phyloP scores from a whole-genome alignment of 148 eudicot species.

The Amaranthus palmeri region DNA sequence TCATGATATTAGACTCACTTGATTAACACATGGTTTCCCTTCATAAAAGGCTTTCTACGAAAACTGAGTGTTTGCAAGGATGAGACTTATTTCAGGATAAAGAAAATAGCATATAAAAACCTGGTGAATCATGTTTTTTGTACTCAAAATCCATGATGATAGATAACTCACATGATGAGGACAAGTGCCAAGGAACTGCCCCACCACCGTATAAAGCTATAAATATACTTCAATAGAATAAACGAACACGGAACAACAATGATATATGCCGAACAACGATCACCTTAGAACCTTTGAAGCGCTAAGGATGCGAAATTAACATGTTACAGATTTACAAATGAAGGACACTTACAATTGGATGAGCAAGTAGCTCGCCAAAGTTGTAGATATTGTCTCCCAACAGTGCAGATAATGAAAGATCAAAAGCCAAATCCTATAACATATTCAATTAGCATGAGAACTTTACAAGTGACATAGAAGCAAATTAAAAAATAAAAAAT shows the following conservation, averaged over 20 bases:
- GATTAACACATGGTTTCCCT: neutral
- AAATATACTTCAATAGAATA: neutral
- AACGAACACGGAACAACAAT: neutral
- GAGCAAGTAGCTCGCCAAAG: slow-evolving; percentile 96
- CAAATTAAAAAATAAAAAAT: neutral
- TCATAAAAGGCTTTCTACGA: neutral
- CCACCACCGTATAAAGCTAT: neutral
- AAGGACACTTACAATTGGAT: slow-evolving; percentile 79
- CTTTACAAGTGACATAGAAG: neutral
- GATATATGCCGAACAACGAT: neutral
- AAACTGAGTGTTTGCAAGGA: neutral
- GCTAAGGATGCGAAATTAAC: neutral
- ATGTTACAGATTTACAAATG: neutral
- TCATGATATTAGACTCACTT: neutral
- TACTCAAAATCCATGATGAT: neutral
- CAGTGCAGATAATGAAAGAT: slow-evolving; percentile 74
- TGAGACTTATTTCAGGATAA: neutral
- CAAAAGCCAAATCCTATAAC: slow-evolving; percentile 83
- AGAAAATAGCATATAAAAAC: neutral
- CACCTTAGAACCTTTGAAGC: neutral
- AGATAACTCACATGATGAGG: neutral
- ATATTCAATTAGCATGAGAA: neutral
- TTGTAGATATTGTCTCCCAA: slow-evolving; percentile 96
- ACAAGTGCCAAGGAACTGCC: neutral
- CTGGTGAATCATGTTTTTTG: neutral